Evolutionary conservation across 1,284 basidiomycete genomes (phyloP), one percentile per base, ranked within the genome.

Genomic region (Calocybe gambosa): DNA sequence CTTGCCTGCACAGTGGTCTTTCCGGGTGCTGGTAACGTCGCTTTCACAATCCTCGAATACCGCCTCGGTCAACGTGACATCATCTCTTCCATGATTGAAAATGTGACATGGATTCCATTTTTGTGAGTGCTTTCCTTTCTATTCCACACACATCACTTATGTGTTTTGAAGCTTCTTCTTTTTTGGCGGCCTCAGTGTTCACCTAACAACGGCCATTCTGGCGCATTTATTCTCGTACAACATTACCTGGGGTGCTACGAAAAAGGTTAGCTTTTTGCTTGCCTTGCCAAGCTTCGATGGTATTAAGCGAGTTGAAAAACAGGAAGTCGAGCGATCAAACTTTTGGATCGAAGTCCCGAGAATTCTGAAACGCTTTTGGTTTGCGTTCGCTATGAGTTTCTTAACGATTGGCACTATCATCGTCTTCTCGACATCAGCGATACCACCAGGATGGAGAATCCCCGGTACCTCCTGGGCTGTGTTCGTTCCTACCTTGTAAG

Each of bases 301-400:
- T 45, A 65, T 63, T 66, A 68, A 57, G 85, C 87, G 43, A 82
- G 88, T 16, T 73, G 79, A 43, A 87, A 82, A 12, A 91, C 71
- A 93, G 61, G 87, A 89, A 61, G 88, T 90, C 37, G 78, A 89
- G 60, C 75, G 83, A 46, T 88, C 84, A 5, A 93, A 93, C 65
- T 93, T 93, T 71, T 93, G 89, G 78, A 77, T 85, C 43, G 90
- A 93, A 62, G 81, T 91, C 6, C 91, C 91, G 0, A 78, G 75
- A 50, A 92, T 92, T 61, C 67, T 82, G 59, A 80, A 82, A 55
- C 77, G 85, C 12, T 88, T 89, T 67, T 80, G 84, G 64, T 58
- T 81, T 18, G 70, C 80, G 37, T 70, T 93, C 49, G 48, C 78
- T 20, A 51, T 89, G 34, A 81, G 70, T 43, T 55, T 75, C 42